Evolutionary conservation across 1,284 basidiomycete genomes (phyloP), one percentile per base, ranked within the genome.

Genomic region (Melanopsichium pennsylvanicum): DNA sequence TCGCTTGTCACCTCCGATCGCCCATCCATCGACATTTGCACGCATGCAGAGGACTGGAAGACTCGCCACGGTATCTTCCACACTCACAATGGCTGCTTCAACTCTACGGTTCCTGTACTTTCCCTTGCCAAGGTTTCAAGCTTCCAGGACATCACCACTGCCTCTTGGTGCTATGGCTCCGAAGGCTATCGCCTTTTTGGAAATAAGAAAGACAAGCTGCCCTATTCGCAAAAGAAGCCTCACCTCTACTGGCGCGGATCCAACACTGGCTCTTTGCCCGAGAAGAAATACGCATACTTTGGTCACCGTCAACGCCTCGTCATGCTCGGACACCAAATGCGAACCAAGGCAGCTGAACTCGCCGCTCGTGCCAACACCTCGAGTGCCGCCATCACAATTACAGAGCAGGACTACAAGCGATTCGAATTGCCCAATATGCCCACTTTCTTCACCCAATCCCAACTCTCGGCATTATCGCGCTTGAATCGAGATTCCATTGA

Each of bases 241-340:
- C n/a, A 15, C 33, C 21, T 63, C 29, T 63, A 63, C 43, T 63
- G 60, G 60, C 46, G 60, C 10, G 60, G 60, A 13, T 37, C 47
- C 52, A 51, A 37, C 29, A 63, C 60, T 0, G 60, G 60, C 22
- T 25, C 45, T 3, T 34, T 23, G 1, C 26, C 26, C 5, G 11
- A 36, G 2, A 18, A 13, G 11, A 26, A 44, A 16, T 38, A 26
- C 8, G 21, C 29, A 7, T 45, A 34, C 26, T 27, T 21, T 22
- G 41, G 44, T 6, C 59, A 62, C 21, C 59, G 59, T 10, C 47
- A 45, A 8, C 46, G 60, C 23, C 39, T 63, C 18, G 38, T 63
- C 10, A 63, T 57, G 52, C 16, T 46, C 10, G 42, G 19, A 5
- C 42, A 50, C 13, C 60, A 63, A 39, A 40, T 56, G 41, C 32